Conservation (phyloP, 169 alveolate genomes). For the Plasmodium vinckei region DNA sequence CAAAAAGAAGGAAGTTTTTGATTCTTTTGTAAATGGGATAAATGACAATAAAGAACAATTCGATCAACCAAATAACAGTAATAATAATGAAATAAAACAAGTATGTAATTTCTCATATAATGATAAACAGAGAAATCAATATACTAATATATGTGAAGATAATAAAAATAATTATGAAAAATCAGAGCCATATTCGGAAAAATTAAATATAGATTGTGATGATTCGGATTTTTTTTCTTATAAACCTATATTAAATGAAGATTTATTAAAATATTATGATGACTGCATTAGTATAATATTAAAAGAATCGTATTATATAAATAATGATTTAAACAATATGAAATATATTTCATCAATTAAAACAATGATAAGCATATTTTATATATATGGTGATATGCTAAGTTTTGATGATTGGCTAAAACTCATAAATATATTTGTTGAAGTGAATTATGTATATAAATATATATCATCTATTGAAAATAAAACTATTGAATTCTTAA, state of each 20-base stretch:
- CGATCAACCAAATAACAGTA: neutral
- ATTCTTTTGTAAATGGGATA: no score
- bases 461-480: constrained; percentile 68
- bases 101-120: neutral
- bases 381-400: constrained; percentile 65
- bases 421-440: constrained; percentile 56
- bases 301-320: constrained; percentile 59
- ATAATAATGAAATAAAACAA: neutral
- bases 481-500: constrained; percentile 58
- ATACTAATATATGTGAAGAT: neutral
- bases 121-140: neutral
- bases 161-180: neutral
- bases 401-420: constrained; percentile 68
- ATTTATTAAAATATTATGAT: constrained; percentile 52
- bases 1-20: no score
- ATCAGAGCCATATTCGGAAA: constrained; percentile 10
- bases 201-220: constrained; percentile 32
- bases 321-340: constrained; percentile 63
- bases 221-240: constrained; percentile 41
- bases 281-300: constrained; percentile 43
- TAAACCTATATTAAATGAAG: constrained; percentile 54
- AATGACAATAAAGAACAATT: no score
- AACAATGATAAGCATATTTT: constrained; percentile 63
- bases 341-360: constrained; percentile 66
- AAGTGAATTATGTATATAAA: constrained; percentile 66